Evolutionary conservation across 1,284 basidiomycete genomes (phyloP), one percentile per base, ranked within the genome.

Genomic region (Pulveroboletus sp.): DNA sequence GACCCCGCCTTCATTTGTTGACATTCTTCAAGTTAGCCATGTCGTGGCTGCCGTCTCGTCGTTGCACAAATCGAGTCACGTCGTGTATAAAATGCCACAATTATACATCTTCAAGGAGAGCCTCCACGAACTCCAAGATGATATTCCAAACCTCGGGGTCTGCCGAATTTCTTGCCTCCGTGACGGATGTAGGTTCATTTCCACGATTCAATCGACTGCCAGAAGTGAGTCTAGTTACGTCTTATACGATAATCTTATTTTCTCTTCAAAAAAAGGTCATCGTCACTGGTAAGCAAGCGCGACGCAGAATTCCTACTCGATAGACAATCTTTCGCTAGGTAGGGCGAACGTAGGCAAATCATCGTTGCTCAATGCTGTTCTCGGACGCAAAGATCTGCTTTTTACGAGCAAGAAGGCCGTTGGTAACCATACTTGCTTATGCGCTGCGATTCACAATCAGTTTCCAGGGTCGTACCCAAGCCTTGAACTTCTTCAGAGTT

Each of bases 341-440:
- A 78, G 81, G 55, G 82, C 89, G 7, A 91, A 91, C 65, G 84
- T 79, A 20, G 89, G 89, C 25, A 91, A 91, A 68, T 90, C 88
- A 0, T 81, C 85, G 2, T 71, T 91, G 25, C 77, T 91, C 22
- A 91, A 91, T 63, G 81, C 84, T 11, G 79, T 91, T 3, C 65
- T 89, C 7, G 82, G 82, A 2, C 74, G 86, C 43, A 83, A 71
- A 43, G 73, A 77, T 49, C 71, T 91, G 24, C 70, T 88, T 17
- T 77, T 79, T 35, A 85, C 82, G 0, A 89, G 87, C 69, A 85
- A 84, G 59, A 86, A 83, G 67, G 81, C 88, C 25, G 89, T 89
- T 49, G 55, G 83, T 65, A 24, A n/a, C 24, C 42, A 22, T 52
- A 20, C 7, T 49, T 50, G 0, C 36, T 31, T 44, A 7, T 26